Percentiles rank a stretch among this genome's conserved stretches.
Conservation (phyloP, 1,139 yeast species). For the Candida tetrigidarum region DNA sequence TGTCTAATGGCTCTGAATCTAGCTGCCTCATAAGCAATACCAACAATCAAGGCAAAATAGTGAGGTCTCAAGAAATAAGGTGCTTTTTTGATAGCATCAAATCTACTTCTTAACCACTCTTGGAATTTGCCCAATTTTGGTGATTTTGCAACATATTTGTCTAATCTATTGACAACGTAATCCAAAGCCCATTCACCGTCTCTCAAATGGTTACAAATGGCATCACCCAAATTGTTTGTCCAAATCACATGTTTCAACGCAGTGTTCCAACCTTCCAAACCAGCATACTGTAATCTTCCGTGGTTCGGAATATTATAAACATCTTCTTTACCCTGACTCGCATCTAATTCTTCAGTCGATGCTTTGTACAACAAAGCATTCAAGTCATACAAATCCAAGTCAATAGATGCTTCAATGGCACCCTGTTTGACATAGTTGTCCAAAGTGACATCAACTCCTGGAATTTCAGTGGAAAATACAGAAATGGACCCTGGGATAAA, state of each 20-base stretch:
- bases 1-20: slow-evolving; percentile 65
- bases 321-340: slow-evolving; percentile 72
- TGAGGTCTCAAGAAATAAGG: slow-evolving; percentile 88
- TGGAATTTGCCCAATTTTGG: slow-evolving; percentile 55
- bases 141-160: slow-evolving; percentile 52
- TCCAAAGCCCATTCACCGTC: slow-evolving; percentile 91
- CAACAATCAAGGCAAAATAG: slow-evolving; percentile 79
- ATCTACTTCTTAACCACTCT: slow-evolving; percentile 70
- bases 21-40: slow-evolving; percentile 82
- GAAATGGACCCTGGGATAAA: slow-evolving; percentile 95
- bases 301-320: slow-evolving; percentile 72
- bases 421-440: slow-evolving; percentile 72
- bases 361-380: slow-evolving; percentile 78
- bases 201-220: slow-evolving; percentile 79
- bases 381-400: slow-evolving; percentile 67
- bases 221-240: slow-evolving; percentile 80
- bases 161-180: slow-evolving; percentile 65
- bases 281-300: slow-evolving; percentile 83
- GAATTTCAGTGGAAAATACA: slow-evolving; percentile 74
- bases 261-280: slow-evolving; percentile 91
- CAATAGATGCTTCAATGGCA: slow-evolving; percentile 71
- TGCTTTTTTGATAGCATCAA: slow-evolving; percentile 62
- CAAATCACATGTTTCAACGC: slow-evolving; percentile 65
- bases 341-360: slow-evolving; percentile 88
- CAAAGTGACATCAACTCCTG: slow-evolving; percentile 52